These are phyloP conservation scores for Chytriomyces confervae DNA, from an alignment of 192 early-diverging fungal genomes.

Conservation along the genomic window DNA sequence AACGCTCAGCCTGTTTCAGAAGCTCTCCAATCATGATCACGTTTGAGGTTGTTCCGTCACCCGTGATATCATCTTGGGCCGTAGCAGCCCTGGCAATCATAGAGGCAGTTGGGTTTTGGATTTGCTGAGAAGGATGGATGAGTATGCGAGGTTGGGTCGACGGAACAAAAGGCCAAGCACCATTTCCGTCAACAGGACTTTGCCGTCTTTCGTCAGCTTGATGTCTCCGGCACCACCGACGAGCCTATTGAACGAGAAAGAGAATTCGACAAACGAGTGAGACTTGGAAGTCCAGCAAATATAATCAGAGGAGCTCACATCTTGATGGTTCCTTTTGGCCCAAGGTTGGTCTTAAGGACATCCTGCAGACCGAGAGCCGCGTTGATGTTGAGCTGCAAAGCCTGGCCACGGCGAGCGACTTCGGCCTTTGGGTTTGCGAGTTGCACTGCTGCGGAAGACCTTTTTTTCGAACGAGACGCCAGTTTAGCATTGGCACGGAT, in stretches of 20 bases:
- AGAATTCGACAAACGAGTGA: neutral
- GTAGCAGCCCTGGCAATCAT: slow-evolving; percentile 99
- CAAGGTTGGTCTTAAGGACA: slow-evolving; percentile 94
- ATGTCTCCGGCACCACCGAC: slow-evolving; percentile 95
- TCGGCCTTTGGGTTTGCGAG: slow-evolving; percentile 98
- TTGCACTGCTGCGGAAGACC: slow-evolving; percentile 84
- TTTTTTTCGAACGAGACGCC: slow-evolving; percentile 3
- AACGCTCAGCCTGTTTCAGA: slow-evolving; percentile 91
- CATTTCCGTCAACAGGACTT: slow-evolving; percentile 98
- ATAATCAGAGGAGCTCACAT: slow-evolving; percentile 62
- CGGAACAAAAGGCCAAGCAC: slow-evolving; percentile 46
- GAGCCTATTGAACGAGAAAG: slow-evolving; percentile 61
- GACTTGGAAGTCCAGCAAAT: neutral
- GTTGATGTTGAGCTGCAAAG: slow-evolving; percentile 93
- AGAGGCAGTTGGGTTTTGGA: slow-evolving; percentile 98
- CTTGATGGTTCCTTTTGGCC: slow-evolving; percentile 98
- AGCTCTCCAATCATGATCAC: slow-evolving; percentile 97
- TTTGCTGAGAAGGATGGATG: slow-evolving; percentile 72
- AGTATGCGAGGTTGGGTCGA: neutral
- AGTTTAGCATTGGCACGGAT: too few relatives aligned
- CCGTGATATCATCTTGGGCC: slow-evolving; percentile 98
- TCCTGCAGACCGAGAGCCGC: slow-evolving; percentile 95
- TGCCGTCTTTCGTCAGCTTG: slow-evolving; percentile 99
- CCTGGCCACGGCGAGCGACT: slow-evolving; percentile 97
- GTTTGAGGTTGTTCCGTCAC: slow-evolving; percentile 97